Base-by-base conservation (phyloP, 73 alveolate species). In the Symbiodinium pilosum region DNA sequence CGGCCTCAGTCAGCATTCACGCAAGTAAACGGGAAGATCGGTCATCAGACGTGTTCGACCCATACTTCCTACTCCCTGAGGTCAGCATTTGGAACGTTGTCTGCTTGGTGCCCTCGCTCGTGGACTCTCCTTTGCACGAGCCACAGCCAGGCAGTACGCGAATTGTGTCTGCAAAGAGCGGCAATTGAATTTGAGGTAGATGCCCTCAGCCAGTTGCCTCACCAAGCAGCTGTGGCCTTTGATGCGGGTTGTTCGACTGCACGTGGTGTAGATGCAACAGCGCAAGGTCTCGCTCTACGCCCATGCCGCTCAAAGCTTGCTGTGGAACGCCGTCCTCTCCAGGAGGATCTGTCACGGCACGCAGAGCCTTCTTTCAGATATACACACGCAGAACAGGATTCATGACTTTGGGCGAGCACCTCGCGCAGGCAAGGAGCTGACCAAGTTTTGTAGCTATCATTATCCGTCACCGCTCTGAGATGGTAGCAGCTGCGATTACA, bases 91-190 rank as follows among this genome's bases (percentile, higher is more conserved):
- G 95, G 95, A 89, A 42, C 86, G 95, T 6, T 89, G 95, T 28
- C 51, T 89, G n/a, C 73, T 89, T 32, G 95, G 95, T 0, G 95
- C 95, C 71, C 83, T 56, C n/a, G 95, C 95, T 39, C 95, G 95
- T 68, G 95, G 75, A 24, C 32, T 89, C 69, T 28, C 95, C 38
- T 56, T 4, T 26, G 64, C 54, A 38, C 28, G 14, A 24, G 39
- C 54, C 91, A 18, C 43, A 26, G 91, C 20, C 81, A 3, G 32
- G 12, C 24, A 32, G 4, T 83, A 21, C 42, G 40, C 94, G 56
- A 7, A 41, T 26, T 52, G 18, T 47, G 68, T 0, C 38, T 7
- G 9, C 51, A 8, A 11, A 14, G 14, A 9, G 36, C 4, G 81
- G 24, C 28, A 43, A n/a, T 12, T 6, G 6, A 47, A 47, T 38